Conservation (phyloP, 2,329 filamentous ascomycete genomes). For the Fusarium sp. region DNA sequence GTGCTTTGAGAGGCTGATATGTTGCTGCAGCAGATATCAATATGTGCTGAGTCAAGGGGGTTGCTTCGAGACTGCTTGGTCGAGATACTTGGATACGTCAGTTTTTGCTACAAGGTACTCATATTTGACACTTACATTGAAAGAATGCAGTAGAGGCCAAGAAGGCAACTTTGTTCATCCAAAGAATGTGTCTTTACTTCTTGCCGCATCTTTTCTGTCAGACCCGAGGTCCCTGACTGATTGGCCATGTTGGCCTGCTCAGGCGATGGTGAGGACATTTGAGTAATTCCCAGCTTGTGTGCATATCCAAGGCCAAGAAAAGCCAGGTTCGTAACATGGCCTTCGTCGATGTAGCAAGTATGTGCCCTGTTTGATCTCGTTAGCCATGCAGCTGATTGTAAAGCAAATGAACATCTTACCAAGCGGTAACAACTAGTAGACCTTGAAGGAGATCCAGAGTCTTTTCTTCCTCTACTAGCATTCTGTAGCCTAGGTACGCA, state of each 20-base stretch:
- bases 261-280: slow-evolving; percentile 17
- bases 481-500: slow-evolving; percentile 56
- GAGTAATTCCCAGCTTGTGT: slow-evolving; percentile 54
- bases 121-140: slow-evolving; percentile 49
- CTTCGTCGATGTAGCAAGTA: slow-evolving; percentile 50
- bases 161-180: slow-evolving; percentile 54
- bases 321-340: slow-evolving; percentile 52
- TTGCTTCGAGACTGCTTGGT: slow-evolving; percentile 52
- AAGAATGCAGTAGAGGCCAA: slow-evolving; percentile 55
- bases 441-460: slow-evolving; percentile 61
- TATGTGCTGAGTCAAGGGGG: slow-evolving; percentile 48
- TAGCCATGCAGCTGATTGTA: neutral
- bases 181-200: slow-evolving; percentile 44
- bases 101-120: neutral
- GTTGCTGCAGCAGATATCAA: slow-evolving; percentile 49
- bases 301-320: slow-evolving; percentile 57
- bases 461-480: slow-evolving; percentile 56
- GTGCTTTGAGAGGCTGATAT: slow-evolving; percentile 44
- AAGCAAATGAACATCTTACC: slow-evolving; percentile 48
- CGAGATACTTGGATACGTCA: slow-evolving; percentile 47
- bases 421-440: slow-evolving; percentile 58
- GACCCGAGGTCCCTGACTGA: slow-evolving; percentile 16
- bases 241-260: slow-evolving; percentile 18
- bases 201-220: slow-evolving; percentile 29
- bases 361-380: slow-evolving; percentile 47